Conservation (phyloP, 2,329 filamentous ascomycete genomes). For the Ophiostoma sp. region DNA sequence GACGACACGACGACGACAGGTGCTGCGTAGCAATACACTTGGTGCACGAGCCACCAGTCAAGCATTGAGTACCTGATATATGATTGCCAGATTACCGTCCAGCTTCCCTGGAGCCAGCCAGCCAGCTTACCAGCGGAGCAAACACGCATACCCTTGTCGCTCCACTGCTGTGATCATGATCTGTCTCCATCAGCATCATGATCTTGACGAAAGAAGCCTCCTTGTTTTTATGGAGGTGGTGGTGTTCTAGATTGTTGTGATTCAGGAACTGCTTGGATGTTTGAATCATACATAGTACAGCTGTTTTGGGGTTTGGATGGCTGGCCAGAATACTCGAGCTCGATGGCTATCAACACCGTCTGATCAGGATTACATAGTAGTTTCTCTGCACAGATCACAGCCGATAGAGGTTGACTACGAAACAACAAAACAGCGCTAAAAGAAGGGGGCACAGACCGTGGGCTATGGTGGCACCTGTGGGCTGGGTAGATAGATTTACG, state of each 20-base stretch:
- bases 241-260: not conserved
- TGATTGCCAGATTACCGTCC: not conserved
- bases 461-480: not conserved
- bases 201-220: not conserved
- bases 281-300: not conserved
- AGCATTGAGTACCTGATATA: not conserved
- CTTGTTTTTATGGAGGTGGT: not conserved
- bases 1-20: not conserved
- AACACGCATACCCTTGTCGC: not conserved
- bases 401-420: not conserved
- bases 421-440: constrained; percentile 6
- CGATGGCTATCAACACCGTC: not conserved
- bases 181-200: not conserved
- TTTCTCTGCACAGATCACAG: not conserved
- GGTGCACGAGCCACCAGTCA: not conserved
- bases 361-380: too few species aligned
- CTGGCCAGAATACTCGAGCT: not conserved
- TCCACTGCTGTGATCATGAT: not conserved
- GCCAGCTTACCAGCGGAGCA: not conserved
- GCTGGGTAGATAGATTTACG: not conserved
- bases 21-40: not conserved
- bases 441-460: not conserved
- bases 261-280: not conserved
- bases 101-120: too few species aligned
- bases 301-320: not conserved